These are phyloP conservation scores for Solanum chacoense DNA, from an alignment of 305 asterid genomes.

Conservation along the genomic window DNA sequence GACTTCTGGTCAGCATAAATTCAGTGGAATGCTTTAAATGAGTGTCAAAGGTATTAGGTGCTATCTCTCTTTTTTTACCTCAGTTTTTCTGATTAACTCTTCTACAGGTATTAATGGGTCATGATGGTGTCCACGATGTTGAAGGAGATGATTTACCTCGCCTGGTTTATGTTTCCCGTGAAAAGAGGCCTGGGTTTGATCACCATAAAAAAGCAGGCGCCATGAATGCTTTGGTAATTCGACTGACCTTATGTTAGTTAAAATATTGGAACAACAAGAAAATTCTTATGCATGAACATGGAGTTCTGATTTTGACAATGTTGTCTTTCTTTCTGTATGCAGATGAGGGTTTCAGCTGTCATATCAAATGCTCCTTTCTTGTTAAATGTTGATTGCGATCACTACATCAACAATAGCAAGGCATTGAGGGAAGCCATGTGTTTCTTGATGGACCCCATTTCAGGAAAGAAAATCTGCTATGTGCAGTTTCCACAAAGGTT, in stretches of 20 bases:
- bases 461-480: conserved; percentile 75
- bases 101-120: conserved; percentile 64
- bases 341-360: conserved; percentile 85
- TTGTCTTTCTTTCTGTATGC: neutral
- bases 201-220: conserved; percentile 94
- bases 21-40: neutral
- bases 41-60: neutral
- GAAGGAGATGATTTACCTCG: conserved; percentile 59
- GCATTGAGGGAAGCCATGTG: conserved; percentile 92
- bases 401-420: conserved; percentile 84
- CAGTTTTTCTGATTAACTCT: neutral
- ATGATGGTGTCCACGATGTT: conserved; percentile 44
- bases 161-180: conserved; percentile 76
- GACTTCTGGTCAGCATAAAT: neutral
- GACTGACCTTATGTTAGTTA: neutral
- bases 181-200: conserved; percentile 78
- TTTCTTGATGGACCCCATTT: conserved; percentile 86
- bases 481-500: conserved; percentile 92
- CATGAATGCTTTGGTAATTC: conserved; percentile 77
- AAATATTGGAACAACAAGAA: neutral
- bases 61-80: neutral
- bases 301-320: neutral
- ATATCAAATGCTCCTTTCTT: conserved; percentile 80
- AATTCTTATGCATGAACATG: neutral
- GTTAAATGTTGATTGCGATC: conserved; percentile 84